Base-by-base conservation (phyloP, 371 early-diverging fungal genomes). In the Mortierella sp. region DNA sequence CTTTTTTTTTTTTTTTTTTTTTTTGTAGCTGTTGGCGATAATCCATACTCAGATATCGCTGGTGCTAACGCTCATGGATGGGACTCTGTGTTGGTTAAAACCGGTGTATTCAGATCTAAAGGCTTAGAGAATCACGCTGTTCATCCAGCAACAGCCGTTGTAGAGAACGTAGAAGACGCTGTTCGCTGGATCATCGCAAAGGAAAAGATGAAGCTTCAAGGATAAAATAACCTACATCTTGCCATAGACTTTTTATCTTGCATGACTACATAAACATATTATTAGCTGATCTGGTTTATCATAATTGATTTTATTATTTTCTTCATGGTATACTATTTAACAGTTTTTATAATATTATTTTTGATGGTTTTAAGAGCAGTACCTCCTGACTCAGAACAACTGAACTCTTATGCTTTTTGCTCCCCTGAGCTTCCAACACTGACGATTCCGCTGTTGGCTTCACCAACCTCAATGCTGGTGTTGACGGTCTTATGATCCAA, bases 51-150 rank as follows among this genome's bases (percentile, higher is more conserved):
- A 0, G 95, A 95, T 84, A 94, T 95, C 74, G 88, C 89, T 10
- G 97, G 97, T 0, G 97, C 97, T 6, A 95, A 93, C 72, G 86
- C 76, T 0, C 86, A 93, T 65, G 96, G 96, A 0, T 97, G 96
- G 96, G 86, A 89, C 4, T 92, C 93, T 36, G 83, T 96, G 6
- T 79, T 96, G 36, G 96, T 96, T n/a, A 87, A 90, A 58, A 96
- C 97, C 0, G 97, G 97, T 40, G 92, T 97, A 7, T 94, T 91
- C 67, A 73, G 58, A 22, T 32, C 78, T 11, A 79, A 83, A 47
- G 83, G 69, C 50, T 86, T 84, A 5, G 84, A 89, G 63, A 91
- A 90, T 59, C 85, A 76, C 48, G 65, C 60, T 47, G 11, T 73
- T 13, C 78, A 78, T 32, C 78, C 78, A 7, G 78, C 78, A 6